Percentiles rank a stretch among this genome's conserved stretches.
Evolutionary conservation across 495 filamentous ascomycete genomes (phyloP).

Genomic region (Tuber aestivum): DNA sequence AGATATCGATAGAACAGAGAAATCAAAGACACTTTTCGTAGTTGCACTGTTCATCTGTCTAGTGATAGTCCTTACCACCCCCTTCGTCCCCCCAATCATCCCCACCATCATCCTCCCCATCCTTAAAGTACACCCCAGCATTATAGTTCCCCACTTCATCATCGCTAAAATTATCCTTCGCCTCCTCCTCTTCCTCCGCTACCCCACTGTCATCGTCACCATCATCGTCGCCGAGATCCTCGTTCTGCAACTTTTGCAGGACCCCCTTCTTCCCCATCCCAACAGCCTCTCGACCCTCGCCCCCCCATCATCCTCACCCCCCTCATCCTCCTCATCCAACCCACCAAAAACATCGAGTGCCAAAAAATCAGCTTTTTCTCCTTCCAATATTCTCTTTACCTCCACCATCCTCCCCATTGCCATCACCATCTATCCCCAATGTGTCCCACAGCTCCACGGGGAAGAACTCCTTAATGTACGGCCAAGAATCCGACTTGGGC

Average conservation of each 20-base stretch:
- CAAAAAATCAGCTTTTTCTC: conserved; percentile 34
- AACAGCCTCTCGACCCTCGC: conserved; percentile 23
- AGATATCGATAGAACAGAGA: not conserved
- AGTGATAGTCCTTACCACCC: conserved; percentile 36
- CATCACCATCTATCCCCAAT: conserved; percentile 30
- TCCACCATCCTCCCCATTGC: not conserved
- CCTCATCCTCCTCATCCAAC: conserved; percentile 26
- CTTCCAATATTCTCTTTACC: conserved; percentile 26
- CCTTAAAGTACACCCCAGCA: conserved; percentile 41
- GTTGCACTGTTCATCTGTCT: conserved; percentile 3
- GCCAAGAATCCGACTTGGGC: too few species aligned
- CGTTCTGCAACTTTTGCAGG: too few species aligned
- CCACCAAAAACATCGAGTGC: too few species aligned
- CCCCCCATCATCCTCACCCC: conserved; percentile 17
- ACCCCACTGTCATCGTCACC: conserved; percentile 25
- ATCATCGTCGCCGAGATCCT: conserved; percentile 28
- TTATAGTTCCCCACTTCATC: conserved; percentile 43
- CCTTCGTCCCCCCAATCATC: conserved; percentile 39
- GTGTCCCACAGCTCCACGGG: too few species aligned
- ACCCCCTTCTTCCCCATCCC: conserved; percentile 35
- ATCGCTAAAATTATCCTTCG: conserved; percentile 38
- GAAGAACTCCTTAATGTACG: too few species aligned
- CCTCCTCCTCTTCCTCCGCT: conserved; percentile 35
- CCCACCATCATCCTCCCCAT: conserved; percentile 37
- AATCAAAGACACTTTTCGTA: conserved; percentile 3